Evolutionary conservation across 1,284 basidiomycete genomes (phyloP).

Genomic region (Wallemia mellicola): DNA sequence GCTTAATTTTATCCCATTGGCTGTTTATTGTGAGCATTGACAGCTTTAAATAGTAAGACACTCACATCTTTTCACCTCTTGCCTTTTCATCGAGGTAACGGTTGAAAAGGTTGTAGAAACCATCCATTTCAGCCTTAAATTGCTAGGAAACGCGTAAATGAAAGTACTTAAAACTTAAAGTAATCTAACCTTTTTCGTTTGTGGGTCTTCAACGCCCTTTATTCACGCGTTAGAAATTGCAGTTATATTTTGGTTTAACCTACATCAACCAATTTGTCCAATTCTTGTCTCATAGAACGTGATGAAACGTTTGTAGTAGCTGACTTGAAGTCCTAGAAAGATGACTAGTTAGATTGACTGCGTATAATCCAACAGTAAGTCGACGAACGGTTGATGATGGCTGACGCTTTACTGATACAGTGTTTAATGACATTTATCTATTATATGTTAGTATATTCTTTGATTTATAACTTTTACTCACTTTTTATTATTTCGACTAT

Average conservation of each 20-base stretch:
- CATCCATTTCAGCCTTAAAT: conserved; percentile 94
- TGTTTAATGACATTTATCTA: neutral
- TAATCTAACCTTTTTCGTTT: conserved; percentile 34
- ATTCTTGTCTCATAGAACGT: conserved; percentile 96
- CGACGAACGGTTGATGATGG: neutral
- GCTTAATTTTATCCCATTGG: conserved; percentile 91
- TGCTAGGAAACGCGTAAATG: neutral
- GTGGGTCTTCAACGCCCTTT: conserved; percentile 36
- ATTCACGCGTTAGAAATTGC: neutral
- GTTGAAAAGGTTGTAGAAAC: conserved; percentile 96
- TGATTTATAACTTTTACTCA: neutral
- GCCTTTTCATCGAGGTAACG: conserved; percentile 87
- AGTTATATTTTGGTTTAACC: neutral
- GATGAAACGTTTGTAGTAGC: conserved; percentile 91
- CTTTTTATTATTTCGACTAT: neutral
- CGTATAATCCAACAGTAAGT: neutral
- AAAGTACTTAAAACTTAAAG: neutral
- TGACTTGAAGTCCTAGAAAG: conserved; percentile 55
- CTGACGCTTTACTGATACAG: neutral
- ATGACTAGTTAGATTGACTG: neutral
- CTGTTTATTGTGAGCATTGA: no score
- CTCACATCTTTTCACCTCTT: conserved; percentile 75
- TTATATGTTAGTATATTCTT: no score
- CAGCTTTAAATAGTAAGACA: conserved; percentile 11
- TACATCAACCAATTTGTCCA: conserved; percentile 54